phyloP scores from a whole-genome alignment of 257 asterid species.

The Vinca minor region DNA sequence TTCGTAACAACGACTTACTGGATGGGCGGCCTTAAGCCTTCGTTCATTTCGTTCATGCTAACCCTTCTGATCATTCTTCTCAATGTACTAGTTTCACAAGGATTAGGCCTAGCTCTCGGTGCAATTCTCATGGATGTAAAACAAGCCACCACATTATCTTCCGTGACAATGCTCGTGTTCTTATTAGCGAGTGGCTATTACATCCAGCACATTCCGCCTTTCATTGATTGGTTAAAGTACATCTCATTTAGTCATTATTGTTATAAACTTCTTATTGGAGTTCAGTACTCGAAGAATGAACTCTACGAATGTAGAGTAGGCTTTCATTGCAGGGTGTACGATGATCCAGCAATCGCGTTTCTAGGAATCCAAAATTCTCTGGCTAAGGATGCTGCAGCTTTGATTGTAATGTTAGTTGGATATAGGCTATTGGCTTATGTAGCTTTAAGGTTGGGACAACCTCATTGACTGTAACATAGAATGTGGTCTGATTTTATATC shows the following conservation, averaged over 20 bases:
- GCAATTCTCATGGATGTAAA: constrained; percentile 72
- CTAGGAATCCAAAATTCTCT: constrained; percentile 46
- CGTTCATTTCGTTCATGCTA: constrained; percentile 36
- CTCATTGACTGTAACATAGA: constrained; percentile 25
- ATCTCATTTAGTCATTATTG: constrained; percentile 61
- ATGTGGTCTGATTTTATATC: background rate
- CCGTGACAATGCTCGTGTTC: constrained; percentile 68
- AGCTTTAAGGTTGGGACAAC: constrained; percentile 54
- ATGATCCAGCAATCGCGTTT: constrained; percentile 53
- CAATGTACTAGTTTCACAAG: constrained; percentile 71
- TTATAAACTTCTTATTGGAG: constrained; percentile 62
- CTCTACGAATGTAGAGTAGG: constrained; percentile 51
- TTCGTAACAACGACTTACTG: constrained; percentile 60
- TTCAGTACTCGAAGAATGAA: constrained; percentile 49
- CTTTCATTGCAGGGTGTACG: constrained; percentile 38
- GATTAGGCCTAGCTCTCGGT: constrained; percentile 82
- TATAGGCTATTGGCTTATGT: constrained; percentile 69
- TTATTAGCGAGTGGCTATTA: constrained; percentile 70
- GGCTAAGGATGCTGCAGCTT: constrained; percentile 50
- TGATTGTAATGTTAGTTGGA: constrained; percentile 63
- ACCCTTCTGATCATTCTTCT: constrained; percentile 54
- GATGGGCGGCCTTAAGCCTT: constrained; percentile 81
- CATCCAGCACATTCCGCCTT: constrained; percentile 62
- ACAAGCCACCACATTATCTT: constrained; percentile 55
- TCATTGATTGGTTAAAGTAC: constrained; percentile 63